phyloP scores from a whole-genome alignment of 768 basidiomycete genomes.

The Rhodotorula sphaerocarpa region DNA sequence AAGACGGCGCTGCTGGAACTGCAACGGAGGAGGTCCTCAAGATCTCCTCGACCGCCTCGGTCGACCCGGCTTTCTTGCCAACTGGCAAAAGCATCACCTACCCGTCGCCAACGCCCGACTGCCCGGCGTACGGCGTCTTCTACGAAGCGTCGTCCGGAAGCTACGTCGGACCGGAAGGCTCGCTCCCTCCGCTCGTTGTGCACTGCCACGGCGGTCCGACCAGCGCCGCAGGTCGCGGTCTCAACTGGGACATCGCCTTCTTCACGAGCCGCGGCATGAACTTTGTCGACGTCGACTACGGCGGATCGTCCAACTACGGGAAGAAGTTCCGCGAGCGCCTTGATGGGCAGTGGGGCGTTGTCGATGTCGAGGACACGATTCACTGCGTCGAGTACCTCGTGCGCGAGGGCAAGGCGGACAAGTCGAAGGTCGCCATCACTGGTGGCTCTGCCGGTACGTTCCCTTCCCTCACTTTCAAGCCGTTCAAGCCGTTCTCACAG shows the following conservation, averaged over 20 bases:
- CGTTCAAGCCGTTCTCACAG: too few relatives aligned
- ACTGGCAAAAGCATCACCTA: slow-evolving; percentile 16
- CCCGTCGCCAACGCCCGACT: not conserved
- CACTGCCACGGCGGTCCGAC: slow-evolving; percentile 69
- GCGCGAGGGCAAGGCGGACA: slow-evolving; percentile 56
- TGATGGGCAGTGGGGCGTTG: slow-evolving; percentile 61
- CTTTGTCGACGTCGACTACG: slow-evolving; percentile 60
- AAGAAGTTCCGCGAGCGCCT: slow-evolving; percentile 58
- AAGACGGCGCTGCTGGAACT: not conserved
- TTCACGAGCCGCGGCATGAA: slow-evolving; percentile 50
- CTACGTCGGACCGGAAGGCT: slow-evolving; percentile 51
- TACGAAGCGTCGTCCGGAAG: slow-evolving; percentile 61
- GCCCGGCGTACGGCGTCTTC: slow-evolving; percentile 51
- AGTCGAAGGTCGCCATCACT: slow-evolving; percentile 58
- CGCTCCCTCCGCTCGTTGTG: slow-evolving; percentile 62
- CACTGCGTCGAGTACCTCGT: slow-evolving; percentile 51
- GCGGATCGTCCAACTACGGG: slow-evolving; percentile 53
- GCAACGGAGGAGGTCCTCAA: slow-evolving; percentile 14
- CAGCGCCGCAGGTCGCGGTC: slow-evolving; percentile 46
- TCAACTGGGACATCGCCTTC: slow-evolving; percentile 55
- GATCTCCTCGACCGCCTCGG: slow-evolving; percentile 16
- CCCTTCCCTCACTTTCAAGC: not conserved
- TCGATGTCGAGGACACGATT: slow-evolving; percentile 63
- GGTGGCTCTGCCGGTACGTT: slow-evolving; percentile 54
- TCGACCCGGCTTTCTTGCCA: slow-evolving; percentile 26